Conservation (phyloP, 495 filamentous ascomycete genomes). For the Pseudoneurospora amorphoporcata region DNA sequence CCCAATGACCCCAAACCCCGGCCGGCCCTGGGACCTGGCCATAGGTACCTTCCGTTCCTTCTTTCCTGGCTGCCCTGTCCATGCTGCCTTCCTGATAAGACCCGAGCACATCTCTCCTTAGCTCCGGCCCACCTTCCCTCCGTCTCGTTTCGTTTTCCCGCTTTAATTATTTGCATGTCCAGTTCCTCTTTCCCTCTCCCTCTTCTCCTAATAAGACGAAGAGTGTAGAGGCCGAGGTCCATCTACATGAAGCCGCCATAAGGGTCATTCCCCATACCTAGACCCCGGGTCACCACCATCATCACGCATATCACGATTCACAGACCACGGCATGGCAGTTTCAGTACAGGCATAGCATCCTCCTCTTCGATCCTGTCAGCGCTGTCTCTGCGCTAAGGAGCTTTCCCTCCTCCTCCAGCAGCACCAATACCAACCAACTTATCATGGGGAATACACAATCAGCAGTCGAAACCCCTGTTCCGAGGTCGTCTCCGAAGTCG, state of each 20-base stretch:
- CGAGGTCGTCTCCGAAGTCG: constrained; percentile 16
- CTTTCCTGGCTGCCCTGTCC: not conserved
- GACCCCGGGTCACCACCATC: constrained; percentile 8
- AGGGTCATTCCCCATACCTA: constrained; percentile 9
- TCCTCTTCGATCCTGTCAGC: not conserved
- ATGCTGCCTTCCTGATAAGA: not conserved
- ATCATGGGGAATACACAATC: constrained; percentile 40
- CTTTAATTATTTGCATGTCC: not conserved
- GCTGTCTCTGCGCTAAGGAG: not conserved
- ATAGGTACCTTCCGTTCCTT: not conserved
- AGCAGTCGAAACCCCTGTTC: constrained; percentile 21
- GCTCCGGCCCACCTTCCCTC: not conserved
- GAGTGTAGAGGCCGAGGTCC: constrained; percentile 9
- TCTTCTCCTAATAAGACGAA: not conserved
- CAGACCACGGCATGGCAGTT: constrained; percentile 30
- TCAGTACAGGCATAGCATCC: constrained; percentile 31
- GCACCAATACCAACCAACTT: not conserved
- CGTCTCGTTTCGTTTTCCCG: not conserved
- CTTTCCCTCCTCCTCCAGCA: constrained; percentile 7
- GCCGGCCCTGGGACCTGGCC: not conserved
- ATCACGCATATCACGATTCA: not conserved
- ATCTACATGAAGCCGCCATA: constrained; percentile 16
- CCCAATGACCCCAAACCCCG: not conserved
- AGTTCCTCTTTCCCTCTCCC: not conserved
- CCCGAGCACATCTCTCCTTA: not conserved